Percentiles rank a stretch among this genome's conserved stretches.
Conservation (phyloP, 2,329 filamentous ascomycete genomes). For the Colletotrichum sojae region DNA sequence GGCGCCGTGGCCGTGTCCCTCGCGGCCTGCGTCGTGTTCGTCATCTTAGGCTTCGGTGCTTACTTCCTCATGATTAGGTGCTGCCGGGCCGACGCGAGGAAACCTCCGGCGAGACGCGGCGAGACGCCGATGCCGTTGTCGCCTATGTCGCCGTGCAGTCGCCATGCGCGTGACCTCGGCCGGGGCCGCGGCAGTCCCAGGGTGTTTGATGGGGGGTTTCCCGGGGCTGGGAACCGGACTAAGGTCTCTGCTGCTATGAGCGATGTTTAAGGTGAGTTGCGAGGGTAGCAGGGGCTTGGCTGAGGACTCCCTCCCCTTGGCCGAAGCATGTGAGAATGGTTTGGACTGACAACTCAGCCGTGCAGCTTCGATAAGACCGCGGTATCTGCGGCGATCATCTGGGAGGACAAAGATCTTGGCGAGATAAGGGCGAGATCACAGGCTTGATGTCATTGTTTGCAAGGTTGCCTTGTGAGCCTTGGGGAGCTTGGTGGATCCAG, state of each 20-base stretch:
- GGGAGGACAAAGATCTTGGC: background rate
- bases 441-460: constrained; percentile 17
- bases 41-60: background rate
- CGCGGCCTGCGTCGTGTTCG: constrained; percentile 7
- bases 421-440: background rate
- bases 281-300: no score
- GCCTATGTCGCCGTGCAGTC: background rate
- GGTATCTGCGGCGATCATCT: background rate
- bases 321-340: no score
- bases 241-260: background rate
- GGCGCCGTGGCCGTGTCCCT: constrained; percentile 21
- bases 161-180: background rate
- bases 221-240: background rate
- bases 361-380: no score
- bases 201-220: background rate
- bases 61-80: constrained; percentile 3
- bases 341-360: no score
- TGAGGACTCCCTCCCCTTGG: no score
- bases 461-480: background rate
- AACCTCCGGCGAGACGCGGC: background rate
- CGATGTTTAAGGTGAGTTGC: background rate
- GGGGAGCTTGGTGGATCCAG: background rate
- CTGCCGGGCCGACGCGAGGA: background rate
- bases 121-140: constrained; percentile 3
- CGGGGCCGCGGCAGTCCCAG: background rate